Base-by-base conservation (phyloP, 2,329 filamentous ascomycete genomes). In the Ophiostoma australiae region DNA sequence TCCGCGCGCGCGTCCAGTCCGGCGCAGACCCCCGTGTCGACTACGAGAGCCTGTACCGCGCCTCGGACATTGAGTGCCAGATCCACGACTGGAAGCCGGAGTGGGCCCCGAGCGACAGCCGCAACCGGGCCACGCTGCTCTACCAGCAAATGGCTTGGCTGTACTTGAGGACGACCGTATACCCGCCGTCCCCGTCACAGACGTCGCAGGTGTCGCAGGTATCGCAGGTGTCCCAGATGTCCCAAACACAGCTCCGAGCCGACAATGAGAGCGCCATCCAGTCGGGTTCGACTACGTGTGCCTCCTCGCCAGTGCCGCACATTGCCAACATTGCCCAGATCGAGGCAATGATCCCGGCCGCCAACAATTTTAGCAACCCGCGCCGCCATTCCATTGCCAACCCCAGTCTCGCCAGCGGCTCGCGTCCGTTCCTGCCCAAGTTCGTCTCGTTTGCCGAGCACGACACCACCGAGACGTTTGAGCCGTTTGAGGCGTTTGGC, bases 51-150 rank as follows among this genome's bases (percentile, higher is more conserved):
- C 82, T 95, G 11, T 90, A 89, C 75, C 86, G 87, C 66, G 92
- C 91, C 0, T 88, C 90, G 6, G 87, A 89, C 69, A 93, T 97
- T 75, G 91, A 96, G 74, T 85, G 85, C 17, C 89, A 86, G 5
- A 89, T 97, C 69, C 85, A 89, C 6, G 85, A 87, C 17, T 97
- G 93, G 93, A 84, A 86, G 33, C 91, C 92, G 2, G 77, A 80
- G 8, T 89, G 86, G 85, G 84, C 86, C 0, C 77, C 80, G 0
- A 85, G 86, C 1, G 87, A 90, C 74, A 85, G 82, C 74, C 84
- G 87, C 23, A 82, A 86, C 69, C 80, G 82, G 0, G 86, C 87
- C 1, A 85, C 83, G 1, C 79, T 87, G 5, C 80, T 90, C 0
- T 90, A 89, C 78, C 87, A 87, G 77, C 86, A 89, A 76, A 88